Evolutionary conservation across 73 alveolate genomes (phyloP).

Genomic region (Paramecium caudatum): DNA sequence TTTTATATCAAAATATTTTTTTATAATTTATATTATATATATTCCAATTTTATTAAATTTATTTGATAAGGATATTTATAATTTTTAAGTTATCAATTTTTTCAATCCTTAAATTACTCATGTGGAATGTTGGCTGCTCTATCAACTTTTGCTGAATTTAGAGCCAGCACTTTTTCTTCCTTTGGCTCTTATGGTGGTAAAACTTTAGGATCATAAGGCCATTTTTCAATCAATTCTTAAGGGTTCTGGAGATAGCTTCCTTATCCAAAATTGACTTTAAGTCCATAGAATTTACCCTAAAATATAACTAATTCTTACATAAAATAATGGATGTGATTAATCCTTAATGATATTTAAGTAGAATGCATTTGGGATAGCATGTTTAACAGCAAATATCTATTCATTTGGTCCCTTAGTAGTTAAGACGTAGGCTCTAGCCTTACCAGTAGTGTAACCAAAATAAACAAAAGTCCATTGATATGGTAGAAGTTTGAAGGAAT

Average conservation of each 20-base stretch:
- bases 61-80: neutral
- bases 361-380: conserved; percentile 23
- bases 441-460: neutral
- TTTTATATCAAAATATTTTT: no score
- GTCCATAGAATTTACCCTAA: conserved; percentile 60
- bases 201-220: conserved; percentile 38
- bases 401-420: neutral
- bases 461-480: conserved; percentile 1
- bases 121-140: neutral
- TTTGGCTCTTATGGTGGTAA: neutral
- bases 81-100: neutral
- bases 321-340: conserved; percentile 15
- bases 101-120: conserved; percentile 20
- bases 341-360: conserved; percentile 20
- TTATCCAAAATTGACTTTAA: conserved; percentile 20
- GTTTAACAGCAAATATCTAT: neutral
- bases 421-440: neutral
- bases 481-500: neutral
- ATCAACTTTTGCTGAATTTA: conserved; percentile 44
- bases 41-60: neutral
- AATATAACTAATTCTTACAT: neutral
- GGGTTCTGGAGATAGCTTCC: conserved; percentile 30
- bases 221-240: conserved; percentile 39
- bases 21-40: no score
- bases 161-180: conserved; percentile 56